Evolutionary conservation across 306 rosid species (phyloP).

Genomic region (Quercus ilex): DNA sequence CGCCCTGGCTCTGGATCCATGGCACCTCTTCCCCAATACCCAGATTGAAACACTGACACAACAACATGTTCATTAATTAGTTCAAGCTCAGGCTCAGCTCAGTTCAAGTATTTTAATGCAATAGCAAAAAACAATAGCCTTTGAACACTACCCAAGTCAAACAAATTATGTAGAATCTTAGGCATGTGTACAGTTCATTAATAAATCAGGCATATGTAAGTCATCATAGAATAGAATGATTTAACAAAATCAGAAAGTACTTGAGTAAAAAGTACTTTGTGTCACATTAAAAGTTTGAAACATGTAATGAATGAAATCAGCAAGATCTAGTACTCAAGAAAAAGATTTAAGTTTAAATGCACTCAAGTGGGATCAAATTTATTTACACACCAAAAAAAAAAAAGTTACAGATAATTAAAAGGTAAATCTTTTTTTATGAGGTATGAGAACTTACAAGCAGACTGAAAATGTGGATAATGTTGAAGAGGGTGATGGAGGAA

Average conservation of each 20-base stretch:
- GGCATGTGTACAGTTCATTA: not conserved
- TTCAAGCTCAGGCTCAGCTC: not conserved
- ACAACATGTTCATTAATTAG: constrained; percentile 1
- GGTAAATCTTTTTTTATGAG: not conserved
- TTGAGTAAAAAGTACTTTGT: no score
- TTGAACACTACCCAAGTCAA: not conserved
- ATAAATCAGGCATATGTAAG: not conserved
- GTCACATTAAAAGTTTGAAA: not conserved
- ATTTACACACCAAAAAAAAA: not conserved
- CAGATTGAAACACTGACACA: constrained; percentile 64
- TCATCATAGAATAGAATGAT: not conserved
- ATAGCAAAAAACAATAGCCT: not conserved
- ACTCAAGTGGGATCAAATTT: not conserved
- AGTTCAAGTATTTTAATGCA: not conserved
- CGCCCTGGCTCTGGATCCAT: constrained; percentile 99
- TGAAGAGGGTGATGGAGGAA: constrained; percentile 65
- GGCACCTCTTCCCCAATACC: constrained; percentile 86
- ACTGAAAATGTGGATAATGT: constrained; percentile 44
- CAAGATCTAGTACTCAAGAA: not conserved
- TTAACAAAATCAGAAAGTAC: not conserved
- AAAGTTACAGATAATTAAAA: not conserved
- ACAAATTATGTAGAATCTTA: not conserved
- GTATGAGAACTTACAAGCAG: constrained; percentile 54
- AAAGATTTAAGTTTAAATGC: not conserved
- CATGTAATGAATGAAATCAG: not conserved